Evolutionary conservation across 2,329 filamentous ascomycete species (phyloP).

Genomic region (Alternaria rosae): DNA sequence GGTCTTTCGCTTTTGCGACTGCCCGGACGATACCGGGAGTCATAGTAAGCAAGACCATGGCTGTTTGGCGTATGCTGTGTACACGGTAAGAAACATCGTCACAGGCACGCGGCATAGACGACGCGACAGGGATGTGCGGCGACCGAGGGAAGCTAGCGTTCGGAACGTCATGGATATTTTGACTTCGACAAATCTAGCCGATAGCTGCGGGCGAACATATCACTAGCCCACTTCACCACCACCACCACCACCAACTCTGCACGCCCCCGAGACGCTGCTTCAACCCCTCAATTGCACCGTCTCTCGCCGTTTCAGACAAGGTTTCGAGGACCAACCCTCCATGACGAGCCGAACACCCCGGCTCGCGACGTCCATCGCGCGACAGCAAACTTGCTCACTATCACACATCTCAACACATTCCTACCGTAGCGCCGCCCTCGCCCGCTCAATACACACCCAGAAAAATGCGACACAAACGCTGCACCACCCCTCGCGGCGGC

Average conservation of each 20-base stretch:
- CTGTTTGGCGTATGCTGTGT: constrained; percentile 7
- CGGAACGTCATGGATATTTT: constrained; percentile 19
- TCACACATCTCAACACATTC: constrained; percentile 37
- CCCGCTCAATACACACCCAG: constrained; percentile 4
- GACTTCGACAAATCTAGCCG: constrained; percentile 15
- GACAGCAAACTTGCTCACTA: constrained; percentile 23
- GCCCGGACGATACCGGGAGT: constrained; percentile 72
- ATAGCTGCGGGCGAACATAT: constrained; percentile 15
- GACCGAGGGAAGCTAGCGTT: constrained; percentile 9
- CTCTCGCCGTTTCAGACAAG: background rate
- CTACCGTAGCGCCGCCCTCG: constrained; percentile 16
- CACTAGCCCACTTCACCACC: constrained; percentile 4
- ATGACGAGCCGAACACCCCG: constrained; percentile 48
- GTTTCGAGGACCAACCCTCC: constrained; percentile 8
- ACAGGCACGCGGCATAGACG: background rate
- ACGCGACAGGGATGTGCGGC: constrained; percentile 11
- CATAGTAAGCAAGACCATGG: constrained; percentile 82
- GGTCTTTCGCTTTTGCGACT: constrained; percentile 52
- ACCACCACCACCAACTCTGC: constrained; percentile 12
- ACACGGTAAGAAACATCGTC: background rate
- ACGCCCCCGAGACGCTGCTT: constrained; percentile 8
- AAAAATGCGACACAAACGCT: constrained; percentile 31
- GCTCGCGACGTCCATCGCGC: constrained; percentile 44
- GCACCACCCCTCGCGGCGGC: constrained; percentile 52
- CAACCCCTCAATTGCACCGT: constrained; percentile 36